Evolutionary conservation across 2,329 filamentous ascomycete genomes (phyloP).

Genomic region (Tolypocladium sp.): DNA sequence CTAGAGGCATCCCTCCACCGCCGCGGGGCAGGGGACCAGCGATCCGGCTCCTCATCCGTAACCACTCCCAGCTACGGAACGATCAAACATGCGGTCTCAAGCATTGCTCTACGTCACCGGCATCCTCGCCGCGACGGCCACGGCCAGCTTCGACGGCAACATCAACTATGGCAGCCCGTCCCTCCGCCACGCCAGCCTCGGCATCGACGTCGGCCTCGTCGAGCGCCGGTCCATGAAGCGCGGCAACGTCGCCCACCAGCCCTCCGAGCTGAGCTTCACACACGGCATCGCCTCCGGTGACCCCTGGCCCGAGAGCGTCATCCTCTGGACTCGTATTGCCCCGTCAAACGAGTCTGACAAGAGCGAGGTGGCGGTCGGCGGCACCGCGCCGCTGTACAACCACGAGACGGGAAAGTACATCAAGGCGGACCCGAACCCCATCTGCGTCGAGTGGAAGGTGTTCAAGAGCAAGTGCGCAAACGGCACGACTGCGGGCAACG

Average conservation of each 20-base stretch:
- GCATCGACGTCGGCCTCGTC: conserved; percentile 55
- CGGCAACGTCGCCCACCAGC: conserved; percentile 30
- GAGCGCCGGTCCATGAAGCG: conserved; percentile 40
- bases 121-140: neutral
- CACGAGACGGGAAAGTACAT: conserved; percentile 40
- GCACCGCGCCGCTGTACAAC: conserved; percentile 32
- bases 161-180: conserved; percentile 62
- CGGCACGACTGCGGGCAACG: conserved; percentile 21
- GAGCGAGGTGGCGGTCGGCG: conserved; percentile 33
- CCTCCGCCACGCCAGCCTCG: conserved; percentile 51
- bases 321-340: conserved; percentile 39
- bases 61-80: neutral
- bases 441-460: conserved; percentile 61
- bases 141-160: conserved; percentile 30
- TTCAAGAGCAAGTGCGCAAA: conserved; percentile 32
- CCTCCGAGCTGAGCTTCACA: conserved; percentile 49
- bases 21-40: no score
- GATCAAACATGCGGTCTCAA: conserved; percentile 1
- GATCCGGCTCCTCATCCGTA: neutral
- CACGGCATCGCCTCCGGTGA: conserved; percentile 48
- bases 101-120: neutral
- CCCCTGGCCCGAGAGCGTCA: conserved; percentile 48
- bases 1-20: no score
- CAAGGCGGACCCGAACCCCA: conserved; percentile 35
- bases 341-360: conserved; percentile 34